A percentile compares a stretch with the other conserved stretches of the same genome.
phyloP scores from a whole-genome alignment of 495 filamentous ascomycete species.

The Neurospora sp. region DNA sequence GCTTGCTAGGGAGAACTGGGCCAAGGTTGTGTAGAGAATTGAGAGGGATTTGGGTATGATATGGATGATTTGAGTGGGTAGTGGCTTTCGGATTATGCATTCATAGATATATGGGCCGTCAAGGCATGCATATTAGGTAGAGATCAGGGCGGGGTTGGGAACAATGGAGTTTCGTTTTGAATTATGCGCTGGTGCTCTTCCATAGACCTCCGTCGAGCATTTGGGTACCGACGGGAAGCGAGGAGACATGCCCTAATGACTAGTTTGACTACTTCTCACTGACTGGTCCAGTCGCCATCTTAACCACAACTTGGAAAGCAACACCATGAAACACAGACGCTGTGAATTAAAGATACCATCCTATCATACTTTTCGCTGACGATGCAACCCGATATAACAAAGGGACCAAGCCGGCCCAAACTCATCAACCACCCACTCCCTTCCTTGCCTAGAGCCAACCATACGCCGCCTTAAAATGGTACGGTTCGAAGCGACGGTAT shows the following conservation, averaged over 20 bases:
- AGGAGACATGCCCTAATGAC: background rate
- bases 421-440: background rate
- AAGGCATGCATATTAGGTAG: background rate
- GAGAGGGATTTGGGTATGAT: background rate
- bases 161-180: background rate
- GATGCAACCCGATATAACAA: background rate
- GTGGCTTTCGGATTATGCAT: background rate
- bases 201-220: background rate
- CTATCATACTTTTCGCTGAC: background rate
- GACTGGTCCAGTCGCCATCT: background rate
- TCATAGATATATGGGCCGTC: background rate
- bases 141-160: background rate
- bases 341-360: background rate
- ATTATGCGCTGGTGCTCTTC: background rate
- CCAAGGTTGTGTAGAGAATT: constrained; percentile 10
- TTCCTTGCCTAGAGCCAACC: background rate
- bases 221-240: background rate
- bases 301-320: background rate
- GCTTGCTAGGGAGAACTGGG: constrained; percentile 32
- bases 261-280: background rate
- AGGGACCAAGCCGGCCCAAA: background rate
- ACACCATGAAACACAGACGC: background rate
- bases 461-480: background rate
- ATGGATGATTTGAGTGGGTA: background rate
- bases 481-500: background rate